phyloP scores from a whole-genome alignment of 345 rosid species.

The Streptanthus diversifolius region DNA sequence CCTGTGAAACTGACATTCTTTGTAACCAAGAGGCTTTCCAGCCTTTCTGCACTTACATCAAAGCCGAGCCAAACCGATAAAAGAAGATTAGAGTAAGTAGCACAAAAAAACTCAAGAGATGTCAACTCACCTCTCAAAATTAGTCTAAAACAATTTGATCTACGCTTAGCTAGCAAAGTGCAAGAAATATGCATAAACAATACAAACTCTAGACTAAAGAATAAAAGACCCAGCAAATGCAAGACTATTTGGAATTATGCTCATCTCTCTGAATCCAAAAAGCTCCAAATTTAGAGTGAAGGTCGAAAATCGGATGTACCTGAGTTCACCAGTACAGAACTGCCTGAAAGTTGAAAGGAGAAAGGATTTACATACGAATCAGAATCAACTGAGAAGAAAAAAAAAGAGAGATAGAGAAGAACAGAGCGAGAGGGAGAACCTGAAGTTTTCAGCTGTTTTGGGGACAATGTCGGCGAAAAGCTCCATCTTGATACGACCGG shows the following conservation, averaged over 20 bases:
- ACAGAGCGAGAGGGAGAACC: constrained; percentile 36
- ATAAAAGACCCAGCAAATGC: background rate
- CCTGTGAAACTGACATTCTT: constrained; percentile 90
- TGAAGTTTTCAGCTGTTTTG: constrained; percentile 91
- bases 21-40: constrained; percentile 88
- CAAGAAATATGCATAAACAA: background rate
- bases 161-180: background rate
- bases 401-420: background rate
- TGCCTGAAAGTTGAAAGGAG: constrained; percentile 53
- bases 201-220: background rate
- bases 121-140: background rate
- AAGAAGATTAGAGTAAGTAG: constrained; percentile 1
- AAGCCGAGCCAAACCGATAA: background rate
- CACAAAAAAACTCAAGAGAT: background rate
- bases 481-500: constrained; percentile 97
- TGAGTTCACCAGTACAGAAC: constrained; percentile 91
- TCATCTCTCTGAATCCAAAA: background rate
- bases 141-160: background rate
- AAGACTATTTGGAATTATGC: background rate
- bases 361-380: background rate
- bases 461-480: constrained; percentile 93
- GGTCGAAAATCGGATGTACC: constrained; percentile 36
- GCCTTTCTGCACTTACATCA: constrained; percentile 57
- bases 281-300: background rate
- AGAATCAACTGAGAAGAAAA: background rate